Evolutionary conservation across 768 basidiomycete genomes (phyloP).

Genomic region (Termitomyces sp.): DNA sequence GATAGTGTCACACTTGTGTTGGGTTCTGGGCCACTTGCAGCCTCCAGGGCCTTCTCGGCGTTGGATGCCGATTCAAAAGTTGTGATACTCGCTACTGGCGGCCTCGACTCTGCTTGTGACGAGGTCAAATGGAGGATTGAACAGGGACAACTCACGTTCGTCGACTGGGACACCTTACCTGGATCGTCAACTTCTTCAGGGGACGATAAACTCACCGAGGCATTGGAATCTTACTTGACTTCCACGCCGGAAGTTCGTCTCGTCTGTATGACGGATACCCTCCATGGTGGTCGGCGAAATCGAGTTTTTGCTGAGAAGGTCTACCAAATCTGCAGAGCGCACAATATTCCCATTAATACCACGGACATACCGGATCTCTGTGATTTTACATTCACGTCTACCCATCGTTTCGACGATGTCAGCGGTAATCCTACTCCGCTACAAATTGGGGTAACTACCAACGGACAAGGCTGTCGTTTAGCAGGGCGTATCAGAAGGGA

Average conservation of each 20-base stretch:
- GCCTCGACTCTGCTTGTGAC: constrained; percentile 47
- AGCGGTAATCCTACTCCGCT: constrained; percentile 42
- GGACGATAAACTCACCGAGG: constrained; percentile 31
- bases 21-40: constrained; percentile 76
- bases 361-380: constrained; percentile 83
- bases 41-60: constrained; percentile 75
- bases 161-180: constrained; percentile 48
- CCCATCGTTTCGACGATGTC: constrained; percentile 70
- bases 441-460: constrained; percentile 84
- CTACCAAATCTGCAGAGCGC: constrained; percentile 44
- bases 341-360: constrained; percentile 75
- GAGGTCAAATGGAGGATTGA: constrained; percentile 64
- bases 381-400: constrained; percentile 84
- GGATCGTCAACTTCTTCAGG: constrained; percentile 23
- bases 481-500: constrained; percentile 77
- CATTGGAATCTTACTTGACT: constrained; percentile 43
- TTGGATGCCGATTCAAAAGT: constrained; percentile 77
- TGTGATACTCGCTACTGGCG: constrained; percentile 52
- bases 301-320: constrained; percentile 53
- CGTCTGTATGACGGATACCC: constrained; percentile 80
- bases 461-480: constrained; percentile 86
- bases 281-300: constrained; percentile 40
- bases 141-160: constrained; percentile 47
- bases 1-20: constrained; percentile 58
- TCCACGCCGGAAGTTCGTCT: constrained; percentile 30